Base-by-base conservation (phyloP, 305 asterid species). In the Fraxinus paxiana region DNA sequence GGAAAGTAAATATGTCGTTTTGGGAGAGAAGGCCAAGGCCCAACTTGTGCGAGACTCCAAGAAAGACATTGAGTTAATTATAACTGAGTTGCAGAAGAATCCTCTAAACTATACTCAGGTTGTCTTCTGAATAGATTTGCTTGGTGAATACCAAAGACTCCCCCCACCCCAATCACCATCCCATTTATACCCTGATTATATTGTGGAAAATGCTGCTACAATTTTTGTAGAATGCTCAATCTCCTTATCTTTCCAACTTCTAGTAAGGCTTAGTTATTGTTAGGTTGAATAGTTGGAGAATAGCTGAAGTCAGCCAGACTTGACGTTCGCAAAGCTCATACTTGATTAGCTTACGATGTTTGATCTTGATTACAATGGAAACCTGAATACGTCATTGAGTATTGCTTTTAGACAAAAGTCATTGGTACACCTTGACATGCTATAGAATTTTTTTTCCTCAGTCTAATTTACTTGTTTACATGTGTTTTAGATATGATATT, bases 1-100 rank as follows among this genome's bases (percentile, higher is more conserved):
- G 85, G 83, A 83, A 67, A 67, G 59, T 73, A 94, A 88, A 78
- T 96, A 90, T 89, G 96, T 92, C 74, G 56, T 96, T 79, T 81
- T 94, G 92, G 99, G 99, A 88, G 99, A 96, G 51, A 96, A 96
- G 90, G 99, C 95, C 34, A 96, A 91, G 91, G 97, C 92, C 65
- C 98, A 96, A 86, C 91, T 96, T 83, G 78, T 96, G 72, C 94
- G 99, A 37, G 97, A 94, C 86, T 92, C 99, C 0, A 94, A 84
- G 90, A 91, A 89, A 76, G 84, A 88, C 83, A 96, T 96, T 79
- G 90, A 85, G 75, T 78, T 96, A 78, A 76, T 89, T 17, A 22
- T 96, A 9, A 90, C 97, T 12, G 99, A 96, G 89, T 84, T 92
- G 90, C 98, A 94, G 91, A 96, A 94, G 77, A 91, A 96, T 86